Base-by-base conservation (phyloP, 225 moss, liverwort and hornwort genomes). In the Bryum argenteum region DNA sequence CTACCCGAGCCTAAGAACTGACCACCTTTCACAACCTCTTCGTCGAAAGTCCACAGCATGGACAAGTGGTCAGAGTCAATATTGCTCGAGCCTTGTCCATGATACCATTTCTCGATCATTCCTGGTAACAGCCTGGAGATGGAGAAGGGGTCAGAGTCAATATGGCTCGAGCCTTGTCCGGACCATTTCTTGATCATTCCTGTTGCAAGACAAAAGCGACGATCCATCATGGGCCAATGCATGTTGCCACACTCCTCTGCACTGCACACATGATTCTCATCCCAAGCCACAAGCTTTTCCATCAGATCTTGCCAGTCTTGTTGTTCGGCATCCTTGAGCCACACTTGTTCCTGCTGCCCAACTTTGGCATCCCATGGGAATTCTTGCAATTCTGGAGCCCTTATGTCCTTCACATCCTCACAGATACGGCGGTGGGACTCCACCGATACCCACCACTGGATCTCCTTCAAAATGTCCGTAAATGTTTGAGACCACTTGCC, bases 401-500 rank as follows among this genome's bases (percentile, higher is more conserved):
- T 42, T 10, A 1, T 17, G 1, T 11, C 9, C 52, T 42, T 44
- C 54, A 45, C 14, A 16, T 43, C 19, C 15, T 45, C n/a, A 22
- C 52, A 50, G 15, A 47, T 45, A 26, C 16, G 55, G 37, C 17
- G 5, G 24, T 56, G 45, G 56, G 33, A 61, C 22, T 39, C 58
- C 21, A 67, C 47, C 50, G 74, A 67, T 6, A 3, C 6, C 0
- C 47, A 48, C 47, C 47, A 48, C 5, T 48, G 15, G 16, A 48
- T 17, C 1, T 48, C 47, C 6, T 17, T 48, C 16, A 48, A 14
- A 48, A 48, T 17, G 16, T 48, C 47, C 0, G 5, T 11, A 53
- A 77, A 68, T 63, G 19, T 56, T 57, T 69, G 70, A 21, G 43
- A 56, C 55, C 54, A 11, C 16, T 63, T 28, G 10, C 55, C 70